Conservation (phyloP, 2,329 filamentous ascomycete genomes). For the Elsinoe ampelina region DNA sequence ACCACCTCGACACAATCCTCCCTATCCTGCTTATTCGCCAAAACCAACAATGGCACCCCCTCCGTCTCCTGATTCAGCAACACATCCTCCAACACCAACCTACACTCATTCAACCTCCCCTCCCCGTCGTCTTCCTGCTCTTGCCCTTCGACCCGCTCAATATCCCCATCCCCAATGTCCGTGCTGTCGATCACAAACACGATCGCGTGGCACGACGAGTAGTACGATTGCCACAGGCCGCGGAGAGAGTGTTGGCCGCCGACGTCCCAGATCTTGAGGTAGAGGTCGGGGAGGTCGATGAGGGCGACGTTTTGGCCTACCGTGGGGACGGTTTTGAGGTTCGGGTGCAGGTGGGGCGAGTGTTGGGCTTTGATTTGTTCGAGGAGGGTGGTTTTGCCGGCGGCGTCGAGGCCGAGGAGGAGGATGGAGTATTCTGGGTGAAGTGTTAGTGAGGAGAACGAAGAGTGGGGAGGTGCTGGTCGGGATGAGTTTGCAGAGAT, state of each 20-base stretch:
- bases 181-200: conserved; percentile 96
- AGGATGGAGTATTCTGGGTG: conserved; percentile 85
- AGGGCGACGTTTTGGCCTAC: conserved; percentile 96
- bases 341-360: conserved; percentile 54
- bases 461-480: neutral
- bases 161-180: conserved; percentile 75
- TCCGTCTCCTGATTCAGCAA: conserved; percentile 79
- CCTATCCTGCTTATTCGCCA: conserved; percentile 96
- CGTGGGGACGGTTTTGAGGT: conserved; percentile 81
- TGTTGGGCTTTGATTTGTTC: conserved; percentile 91
- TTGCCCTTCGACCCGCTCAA: conserved; percentile 39
- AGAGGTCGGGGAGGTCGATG: conserved; percentile 84
- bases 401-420: conserved; percentile 89
- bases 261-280: conserved; percentile 97
- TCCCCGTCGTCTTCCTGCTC: conserved; percentile 23
- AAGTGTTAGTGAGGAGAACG: conserved; percentile 8
- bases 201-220: conserved; percentile 86
- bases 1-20: conserved; percentile 98
- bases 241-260: conserved; percentile 85
- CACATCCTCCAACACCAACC: conserved; percentile 80
- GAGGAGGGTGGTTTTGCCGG: conserved; percentile 95
- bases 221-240: conserved; percentile 93
- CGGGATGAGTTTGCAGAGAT: neutral
- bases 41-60: conserved; percentile 80
- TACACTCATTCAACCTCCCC: conserved; percentile 74